Conservation (phyloP, 2,329 filamentous ascomycete species). For the Aureobasidium sp. region DNA sequence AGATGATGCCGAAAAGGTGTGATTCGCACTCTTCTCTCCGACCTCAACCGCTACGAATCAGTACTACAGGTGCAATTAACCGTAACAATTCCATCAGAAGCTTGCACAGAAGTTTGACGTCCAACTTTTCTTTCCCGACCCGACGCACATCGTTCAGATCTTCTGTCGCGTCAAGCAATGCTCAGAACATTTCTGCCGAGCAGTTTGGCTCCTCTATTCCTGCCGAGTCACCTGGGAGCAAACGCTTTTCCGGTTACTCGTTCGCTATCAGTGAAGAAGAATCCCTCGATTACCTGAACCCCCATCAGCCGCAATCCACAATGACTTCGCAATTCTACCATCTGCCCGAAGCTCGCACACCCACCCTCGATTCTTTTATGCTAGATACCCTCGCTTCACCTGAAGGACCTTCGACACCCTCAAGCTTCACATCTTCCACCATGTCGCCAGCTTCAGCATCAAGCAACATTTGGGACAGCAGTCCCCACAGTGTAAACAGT, state of each 20-base stretch:
- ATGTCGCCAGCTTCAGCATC: not conserved
- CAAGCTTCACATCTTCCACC: not conserved
- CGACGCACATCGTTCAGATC: constrained; percentile 7
- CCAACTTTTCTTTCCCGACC: constrained; percentile 8
- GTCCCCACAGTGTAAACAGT: not conserved
- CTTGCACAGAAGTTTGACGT: constrained; percentile 3
- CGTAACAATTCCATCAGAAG: constrained; percentile 10
- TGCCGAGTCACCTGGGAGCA: not conserved
- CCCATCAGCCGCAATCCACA: not conserved
- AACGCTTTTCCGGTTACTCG: not conserved
- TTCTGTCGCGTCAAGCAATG: not conserved
- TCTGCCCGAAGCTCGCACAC: constrained; percentile 8
- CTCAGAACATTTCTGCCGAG: not conserved
- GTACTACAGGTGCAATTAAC: constrained; percentile 4
- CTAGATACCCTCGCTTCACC: not conserved
- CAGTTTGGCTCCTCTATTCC: not conserved
- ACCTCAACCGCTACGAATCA: constrained; percentile 14
- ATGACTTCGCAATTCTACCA: not conserved
- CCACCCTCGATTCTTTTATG: constrained; percentile 12
- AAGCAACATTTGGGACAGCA: not conserved
- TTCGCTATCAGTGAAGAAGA: constrained; percentile 5
- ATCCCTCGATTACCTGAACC: constrained; percentile 1
- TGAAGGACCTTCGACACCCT: not conserved
- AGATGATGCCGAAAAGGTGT: not conserved
- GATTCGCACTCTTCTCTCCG: constrained; percentile 6